Evolutionary conservation across 2,329 filamentous ascomycete species (phyloP).

Genomic region (Venturia pyrina): DNA sequence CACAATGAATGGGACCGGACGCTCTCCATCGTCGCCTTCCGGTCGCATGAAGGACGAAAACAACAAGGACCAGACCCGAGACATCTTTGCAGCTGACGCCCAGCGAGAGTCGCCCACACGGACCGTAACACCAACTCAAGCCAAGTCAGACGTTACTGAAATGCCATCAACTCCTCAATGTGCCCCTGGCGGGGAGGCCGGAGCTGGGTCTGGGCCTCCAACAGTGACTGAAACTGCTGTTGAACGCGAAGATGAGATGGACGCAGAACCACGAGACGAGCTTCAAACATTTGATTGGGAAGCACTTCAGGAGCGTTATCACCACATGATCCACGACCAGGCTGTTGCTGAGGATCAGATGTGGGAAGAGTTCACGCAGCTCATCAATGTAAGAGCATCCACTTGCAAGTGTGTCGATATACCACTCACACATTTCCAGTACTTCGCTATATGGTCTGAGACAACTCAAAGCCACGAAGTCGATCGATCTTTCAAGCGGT

Average conservation of each 20-base stretch:
- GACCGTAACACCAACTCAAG: neutral
- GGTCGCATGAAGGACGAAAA: neutral
- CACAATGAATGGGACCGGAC: neutral
- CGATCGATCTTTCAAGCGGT: constrained; percentile 68
- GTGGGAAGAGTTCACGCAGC: constrained; percentile 53
- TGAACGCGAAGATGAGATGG: constrained; percentile 16
- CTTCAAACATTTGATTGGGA: constrained; percentile 63
- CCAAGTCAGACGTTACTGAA: neutral
- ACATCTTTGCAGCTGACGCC: neutral
- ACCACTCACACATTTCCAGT: constrained; percentile 40
- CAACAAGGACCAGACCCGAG: neutral
- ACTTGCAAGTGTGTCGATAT: neutral
- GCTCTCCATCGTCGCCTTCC: neutral
- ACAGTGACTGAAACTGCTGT: neutral
- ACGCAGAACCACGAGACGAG: constrained; percentile 19
- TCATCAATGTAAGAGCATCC: constrained; percentile 25
- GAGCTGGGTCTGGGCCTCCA: neutral
- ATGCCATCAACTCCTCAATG: neutral
- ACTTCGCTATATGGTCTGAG: constrained; percentile 70
- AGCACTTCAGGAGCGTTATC: constrained; percentile 61
- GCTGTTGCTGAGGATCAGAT: constrained; percentile 55
- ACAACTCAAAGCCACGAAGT: constrained; percentile 64
- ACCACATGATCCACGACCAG: constrained; percentile 52
- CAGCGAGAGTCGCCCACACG: neutral
- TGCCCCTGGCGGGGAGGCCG: neutral